Evolutionary conservation across 768 basidiomycete genomes (phyloP), one percentile per base, ranked within the genome.

Genomic region (Pleurotus tuber-regium): DNA sequence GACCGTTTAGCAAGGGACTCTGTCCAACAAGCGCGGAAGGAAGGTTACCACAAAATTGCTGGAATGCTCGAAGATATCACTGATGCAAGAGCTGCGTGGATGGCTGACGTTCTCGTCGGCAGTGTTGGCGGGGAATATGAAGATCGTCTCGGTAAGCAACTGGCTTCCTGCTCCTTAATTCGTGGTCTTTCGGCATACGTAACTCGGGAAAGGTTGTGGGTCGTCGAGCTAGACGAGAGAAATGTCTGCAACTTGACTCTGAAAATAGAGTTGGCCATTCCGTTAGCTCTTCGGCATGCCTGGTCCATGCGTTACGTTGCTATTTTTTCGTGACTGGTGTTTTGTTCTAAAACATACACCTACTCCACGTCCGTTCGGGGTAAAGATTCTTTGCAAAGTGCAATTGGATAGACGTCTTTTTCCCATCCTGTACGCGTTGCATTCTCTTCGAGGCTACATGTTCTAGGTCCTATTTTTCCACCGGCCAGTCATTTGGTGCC

Each of bases 61-160:
- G 70, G 69, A 26, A 86, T 90, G 79, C 71, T 91, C 8, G 87
- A 90, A 53, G 87, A 92, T 30, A 75, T 85, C 12, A 76, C 83
- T 0, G 76, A 80, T 57, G 75, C 78, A 7, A 71, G 82, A 24
- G 80, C 84, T 0, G 77, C 82, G 3, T 87, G 85, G 81, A 83
- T 90, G 76, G 87, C 87, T 0, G 89, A 92, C 59, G 81, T 89
- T 10, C 75, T 92, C 28, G 75, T 90, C 12, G 76, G 84, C 8
- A 76, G 69, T n/a, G 67, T 86, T 16, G 79, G 81, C 46, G 78
- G 75, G 2, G 87, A 87, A 48, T 87, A 86, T 56, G 69, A 68
- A 2, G 89, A 92, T 64, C 87, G 84, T 64, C 74, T 91, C 12
- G 81, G 89, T 87, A 58, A 58, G 79, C 72, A 7, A 10, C 43